Evolutionary conservation across 108 stramenopile species (phyloP), one percentile per base, ranked within the genome.

Genomic region (Nitzschia inconspicua): DNA sequence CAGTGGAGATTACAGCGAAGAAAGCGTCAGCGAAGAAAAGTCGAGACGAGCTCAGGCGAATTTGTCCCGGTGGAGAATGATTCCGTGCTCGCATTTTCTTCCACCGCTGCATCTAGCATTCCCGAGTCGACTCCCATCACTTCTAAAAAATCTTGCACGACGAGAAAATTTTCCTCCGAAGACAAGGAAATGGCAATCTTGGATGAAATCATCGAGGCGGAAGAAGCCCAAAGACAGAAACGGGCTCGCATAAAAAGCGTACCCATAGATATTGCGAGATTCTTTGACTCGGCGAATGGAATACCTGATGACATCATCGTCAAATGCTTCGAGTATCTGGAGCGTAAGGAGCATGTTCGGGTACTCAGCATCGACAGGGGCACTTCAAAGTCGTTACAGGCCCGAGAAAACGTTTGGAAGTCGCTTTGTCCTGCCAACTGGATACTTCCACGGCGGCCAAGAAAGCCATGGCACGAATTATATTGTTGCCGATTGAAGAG

Each of bases 391-490:
- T 31, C 44, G 11, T 65, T 92, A 28, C 64, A 71, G 40, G 63
- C 82, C 41, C 73, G 90, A 5, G 76, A 77, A 34, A 35, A 62
- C 19, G 54, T 88, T 29, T 92, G 86, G 86, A 57, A 61, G 42
- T 56, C 49, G 42, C 62, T 88, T 39, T 92, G 85, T 54, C 84
- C 82, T 13, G 56, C 60, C 7, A 75, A 82, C 44, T 92, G 90
- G 90, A 75, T 77, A 30, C 44, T 92, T 4, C 86, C 90, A 19
- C 77, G 90, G 18, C 57, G 86, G 32, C 86, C 90, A 19, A 57
- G 90, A 24, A 88, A 92, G 46, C 78, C 80, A 3, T 92, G 90
- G 90, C 79, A 81, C 57, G 70, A 77, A 23, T 41, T 92, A 26
- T 92, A 88, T 53, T 63, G 86, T 30, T 63, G 70, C 22, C 72